A percentile compares a stretch with the other conserved stretches of the same genome.
These are phyloP conservation scores for Hemisphaericaspora xylanilytica DNA, from an alignment of 1,139 yeast species.

Conservation along the genomic window DNA sequence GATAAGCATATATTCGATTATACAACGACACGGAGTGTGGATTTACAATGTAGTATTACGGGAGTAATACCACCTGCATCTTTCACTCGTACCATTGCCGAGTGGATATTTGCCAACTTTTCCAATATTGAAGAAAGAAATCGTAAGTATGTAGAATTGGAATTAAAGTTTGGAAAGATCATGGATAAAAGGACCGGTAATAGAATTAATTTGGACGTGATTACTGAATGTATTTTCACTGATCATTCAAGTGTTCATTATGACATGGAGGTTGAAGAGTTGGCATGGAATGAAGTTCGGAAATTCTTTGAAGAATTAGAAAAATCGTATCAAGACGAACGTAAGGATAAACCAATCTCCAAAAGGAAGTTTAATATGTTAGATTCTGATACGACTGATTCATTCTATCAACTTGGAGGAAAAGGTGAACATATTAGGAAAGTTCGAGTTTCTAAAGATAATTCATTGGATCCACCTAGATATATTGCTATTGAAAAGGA, in stretches of 20 bases:
- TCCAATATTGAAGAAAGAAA: conserved; percentile 59
- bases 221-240: conserved; percentile 70
- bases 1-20: conserved; percentile 38
- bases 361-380: conserved; percentile 39
- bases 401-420: conserved; percentile 35
- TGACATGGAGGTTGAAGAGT: conserved; percentile 68
- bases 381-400: conserved; percentile 44
- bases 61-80: conserved; percentile 82
- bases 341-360: conserved; percentile 27
- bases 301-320: conserved; percentile 58
- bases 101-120: conserved; percentile 85
- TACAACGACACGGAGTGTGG: conserved; percentile 36
- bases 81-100: conserved; percentile 75
- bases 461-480: conserved; percentile 57
- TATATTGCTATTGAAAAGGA: conserved; percentile 70
- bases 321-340: conserved; percentile 42
- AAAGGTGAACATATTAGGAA: conserved; percentile 56
- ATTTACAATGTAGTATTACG: conserved; percentile 59
- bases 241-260: conserved; percentile 59
- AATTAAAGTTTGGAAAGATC: conserved; percentile 77
- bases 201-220: conserved; percentile 67
- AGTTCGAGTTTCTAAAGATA: conserved; percentile 65
- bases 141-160: conserved; percentile 69
- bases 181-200: conserved; percentile 64
- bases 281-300: conserved; percentile 60